Conservation (phyloP, 164 flowering plant species). For the Magnolia changhungtana region DNA sequence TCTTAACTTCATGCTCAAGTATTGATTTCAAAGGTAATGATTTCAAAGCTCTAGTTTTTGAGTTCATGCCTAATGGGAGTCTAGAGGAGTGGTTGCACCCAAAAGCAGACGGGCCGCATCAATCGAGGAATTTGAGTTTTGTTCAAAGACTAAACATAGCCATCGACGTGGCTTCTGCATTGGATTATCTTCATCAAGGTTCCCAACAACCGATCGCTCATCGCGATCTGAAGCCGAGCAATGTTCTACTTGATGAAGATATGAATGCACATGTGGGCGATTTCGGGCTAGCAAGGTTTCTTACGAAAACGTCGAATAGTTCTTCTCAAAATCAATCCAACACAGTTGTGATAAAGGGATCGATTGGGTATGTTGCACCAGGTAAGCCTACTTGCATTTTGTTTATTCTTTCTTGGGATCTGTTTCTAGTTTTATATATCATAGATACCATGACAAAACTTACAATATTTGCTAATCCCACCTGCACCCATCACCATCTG, state of each 20-base stretch:
- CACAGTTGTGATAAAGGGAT: slow-evolving; percentile 8
- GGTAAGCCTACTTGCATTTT: no score
- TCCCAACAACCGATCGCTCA: slow-evolving; percentile 12
- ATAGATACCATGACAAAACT: no score
- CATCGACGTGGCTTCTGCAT: slow-evolving; percentile 18
- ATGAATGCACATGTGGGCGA: slow-evolving; percentile 17
- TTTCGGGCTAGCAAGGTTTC: slow-evolving; percentile 20
- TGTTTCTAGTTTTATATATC: no score
- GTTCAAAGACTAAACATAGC: not conserved
- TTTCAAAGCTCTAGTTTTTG: slow-evolving; percentile 20
- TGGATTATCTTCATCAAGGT: slow-evolving; percentile 33
- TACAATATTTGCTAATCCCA: no score
- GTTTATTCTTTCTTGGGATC: no score
- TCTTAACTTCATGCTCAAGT: slow-evolving; percentile 16
- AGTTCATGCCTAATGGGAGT: slow-evolving; percentile 16
- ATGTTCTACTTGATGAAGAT: slow-evolving; percentile 20
- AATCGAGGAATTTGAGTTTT: not conserved
- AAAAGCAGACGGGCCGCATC: not conserved
- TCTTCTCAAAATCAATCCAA: not conserved
- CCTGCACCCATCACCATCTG: no score
- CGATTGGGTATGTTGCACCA: slow-evolving; percentile 24
- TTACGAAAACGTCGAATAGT: not conserved
- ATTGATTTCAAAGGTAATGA: slow-evolving; percentile 12
- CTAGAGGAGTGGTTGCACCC: not conserved
- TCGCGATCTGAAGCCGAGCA: slow-evolving; percentile 24